phyloP scores from a whole-genome alignment of 2,329 filamentous ascomycete species.

The Apiospora arundinis region DNA sequence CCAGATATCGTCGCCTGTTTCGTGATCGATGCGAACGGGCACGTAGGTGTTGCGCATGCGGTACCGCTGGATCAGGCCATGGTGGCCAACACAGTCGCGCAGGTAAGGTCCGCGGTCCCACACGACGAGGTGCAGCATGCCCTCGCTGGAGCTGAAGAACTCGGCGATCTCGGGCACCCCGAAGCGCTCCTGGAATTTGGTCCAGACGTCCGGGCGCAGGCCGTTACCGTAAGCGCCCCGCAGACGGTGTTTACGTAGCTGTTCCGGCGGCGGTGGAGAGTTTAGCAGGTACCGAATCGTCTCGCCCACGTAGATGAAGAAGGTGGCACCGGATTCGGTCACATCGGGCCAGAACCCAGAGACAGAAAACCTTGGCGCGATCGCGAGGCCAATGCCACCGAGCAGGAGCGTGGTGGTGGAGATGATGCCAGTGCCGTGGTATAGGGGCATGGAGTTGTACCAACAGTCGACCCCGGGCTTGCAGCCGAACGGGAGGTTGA shows the following conservation, averaged over 20 bases:
- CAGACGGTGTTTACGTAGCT: conserved; percentile 55
- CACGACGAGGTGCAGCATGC: conserved; percentile 66
- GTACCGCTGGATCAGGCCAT: conserved; percentile 64
- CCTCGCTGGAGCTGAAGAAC: conserved; percentile 78
- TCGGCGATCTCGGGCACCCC: conserved; percentile 65
- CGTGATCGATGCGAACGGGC: conserved; percentile 69
- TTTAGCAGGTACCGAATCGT: conserved; percentile 74
- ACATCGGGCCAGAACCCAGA: conserved; percentile 73
- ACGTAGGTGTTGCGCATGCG: conserved; percentile 60
- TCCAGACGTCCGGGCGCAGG: conserved; percentile 69
- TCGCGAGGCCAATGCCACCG: conserved; percentile 56
- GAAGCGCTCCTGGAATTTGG: conserved; percentile 64
- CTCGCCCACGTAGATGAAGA: conserved; percentile 78
- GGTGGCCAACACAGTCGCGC: conserved; percentile 68
- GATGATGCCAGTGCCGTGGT: conserved; percentile 73
- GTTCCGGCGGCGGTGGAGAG: conserved; percentile 62
- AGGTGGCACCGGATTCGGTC: conserved; percentile 68
- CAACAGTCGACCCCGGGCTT: conserved; percentile 56
- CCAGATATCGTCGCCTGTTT: conserved; percentile 66
- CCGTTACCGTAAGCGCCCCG: conserved; percentile 67
- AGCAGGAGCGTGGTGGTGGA: conserved; percentile 58
- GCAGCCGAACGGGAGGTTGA: conserved; percentile 12
- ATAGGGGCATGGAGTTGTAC: conserved; percentile 76
- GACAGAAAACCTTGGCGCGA: conserved; percentile 69
- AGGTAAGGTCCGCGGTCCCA: conserved; percentile 63